A percentile compares a stretch with the other conserved stretches of the same genome.
Evolutionary conservation across 2,329 filamentous ascomycete species (phyloP).

Genomic region (Pestalotiopsis sp.): DNA sequence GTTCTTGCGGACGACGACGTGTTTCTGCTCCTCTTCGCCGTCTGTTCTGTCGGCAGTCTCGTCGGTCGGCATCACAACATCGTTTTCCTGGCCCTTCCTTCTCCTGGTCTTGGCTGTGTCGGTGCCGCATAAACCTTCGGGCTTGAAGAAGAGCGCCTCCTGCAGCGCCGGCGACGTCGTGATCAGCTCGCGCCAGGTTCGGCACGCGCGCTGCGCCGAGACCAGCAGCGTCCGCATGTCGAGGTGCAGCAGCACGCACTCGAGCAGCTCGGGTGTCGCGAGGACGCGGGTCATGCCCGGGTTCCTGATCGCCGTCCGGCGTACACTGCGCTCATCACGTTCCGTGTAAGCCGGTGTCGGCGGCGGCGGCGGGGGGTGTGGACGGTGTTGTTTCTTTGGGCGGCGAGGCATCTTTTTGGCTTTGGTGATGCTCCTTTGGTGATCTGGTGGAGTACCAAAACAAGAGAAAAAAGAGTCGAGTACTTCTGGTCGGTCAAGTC

Average conservation of each 20-base stretch:
- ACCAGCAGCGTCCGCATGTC: constrained; percentile 20
- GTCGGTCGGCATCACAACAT: too few relatives aligned
- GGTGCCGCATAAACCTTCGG: not conserved
- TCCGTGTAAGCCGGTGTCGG: not conserved
- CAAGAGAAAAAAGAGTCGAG: too few relatives aligned
- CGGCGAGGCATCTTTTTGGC: not conserved
- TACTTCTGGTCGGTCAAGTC: too few relatives aligned
- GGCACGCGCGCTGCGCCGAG: constrained; percentile 19
- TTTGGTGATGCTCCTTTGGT: too few relatives aligned
- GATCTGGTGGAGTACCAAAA: too few relatives aligned
- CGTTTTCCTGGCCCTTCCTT: not conserved
- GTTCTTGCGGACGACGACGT: not conserved
- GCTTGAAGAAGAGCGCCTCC: constrained; percentile 6
- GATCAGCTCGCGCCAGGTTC: constrained; percentile 6
- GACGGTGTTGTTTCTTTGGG: not conserved
- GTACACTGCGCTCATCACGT: not conserved
- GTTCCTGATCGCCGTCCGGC: not conserved
- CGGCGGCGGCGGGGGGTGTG: not conserved
- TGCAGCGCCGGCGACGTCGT: not conserved
- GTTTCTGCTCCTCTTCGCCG: not conserved
- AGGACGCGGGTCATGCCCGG: not conserved
- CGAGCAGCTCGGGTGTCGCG: constrained; percentile 17
- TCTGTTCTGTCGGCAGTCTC: not conserved
- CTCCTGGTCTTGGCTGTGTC: not conserved
- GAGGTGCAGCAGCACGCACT: constrained; percentile 18